A percentile compares a stretch with the other conserved stretches of the same genome.
phyloP scores from a whole-genome alignment of 2,329 filamentous ascomycete genomes.

The Talaromyces sp. region DNA sequence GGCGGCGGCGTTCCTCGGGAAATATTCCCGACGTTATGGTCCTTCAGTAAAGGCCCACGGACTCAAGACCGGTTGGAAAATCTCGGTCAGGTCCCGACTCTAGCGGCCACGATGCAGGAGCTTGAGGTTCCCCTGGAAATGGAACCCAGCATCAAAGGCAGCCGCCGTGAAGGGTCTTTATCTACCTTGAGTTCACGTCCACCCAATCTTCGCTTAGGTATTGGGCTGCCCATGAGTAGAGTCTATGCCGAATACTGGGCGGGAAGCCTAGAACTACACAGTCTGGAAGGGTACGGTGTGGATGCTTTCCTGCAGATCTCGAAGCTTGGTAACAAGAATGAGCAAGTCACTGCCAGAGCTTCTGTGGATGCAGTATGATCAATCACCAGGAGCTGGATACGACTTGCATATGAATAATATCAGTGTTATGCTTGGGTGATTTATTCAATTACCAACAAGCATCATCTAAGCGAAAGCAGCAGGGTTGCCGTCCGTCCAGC shows the following conservation, averaged over 20 bases:
- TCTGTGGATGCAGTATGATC: constrained; percentile 70
- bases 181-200: constrained; percentile 76
- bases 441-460: not conserved
- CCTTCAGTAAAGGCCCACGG: constrained; percentile 88
- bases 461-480: not conserved
- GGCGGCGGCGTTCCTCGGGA: constrained; percentile 87
- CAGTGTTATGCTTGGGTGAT: not conserved
- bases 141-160: constrained; percentile 30
- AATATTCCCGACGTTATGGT: constrained; percentile 87
- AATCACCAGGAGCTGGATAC: not conserved
- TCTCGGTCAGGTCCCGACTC: constrained; percentile 77
- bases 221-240: constrained; percentile 87
- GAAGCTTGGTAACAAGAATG: constrained; percentile 95
- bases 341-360: constrained; percentile 77
- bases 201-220: constrained; percentile 81
- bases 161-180: constrained; percentile 62
- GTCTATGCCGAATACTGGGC: constrained; percentile 99
- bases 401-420: not conserved
- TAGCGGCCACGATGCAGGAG: constrained; percentile 92
- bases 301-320: constrained; percentile 96
- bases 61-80: constrained; percentile 76
- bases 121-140: constrained; percentile 51
- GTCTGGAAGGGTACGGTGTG: constrained; percentile 89
- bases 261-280: constrained; percentile 84
- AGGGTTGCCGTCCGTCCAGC: not conserved